Base-by-base conservation (phyloP, 2,329 filamentous ascomycete species). In the Clarireedia paspali region DNA sequence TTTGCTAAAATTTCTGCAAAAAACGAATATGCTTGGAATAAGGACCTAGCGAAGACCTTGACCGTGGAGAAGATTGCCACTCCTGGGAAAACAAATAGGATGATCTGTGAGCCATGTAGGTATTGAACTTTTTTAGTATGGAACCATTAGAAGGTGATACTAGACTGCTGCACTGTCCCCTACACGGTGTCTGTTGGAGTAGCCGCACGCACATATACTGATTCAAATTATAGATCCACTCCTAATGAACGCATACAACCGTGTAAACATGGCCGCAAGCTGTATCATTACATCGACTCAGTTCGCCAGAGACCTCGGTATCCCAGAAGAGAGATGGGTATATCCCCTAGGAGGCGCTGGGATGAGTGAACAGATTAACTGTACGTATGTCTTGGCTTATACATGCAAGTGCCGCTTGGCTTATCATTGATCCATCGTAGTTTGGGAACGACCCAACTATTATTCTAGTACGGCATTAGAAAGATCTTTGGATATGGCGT, bases 171-270 rank as follows among this genome's bases (percentile, higher is more conserved):
- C 1, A 20, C 20, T 20, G 20, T 20, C 20, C 20, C 20, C 20
- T 20, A 20, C 20, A 3, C 30, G 30, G 10, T 14, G 10, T 34
- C 30, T 20, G 20, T 20, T 20, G 20, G 30, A 34, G 10, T 34
- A 12, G 30, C 10, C 30, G 30, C 0, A 34, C 30, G 30, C 1
- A 34, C 30, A 12, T 34, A 12, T 34, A 34, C 30, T 34, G 10
- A 34, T 34, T 9, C 10, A 34, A 34, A 1, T 2, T 14, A 1
- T 48, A 87, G 83, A 87, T 68, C 82, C 83, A 0, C 70, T 88
- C 0, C 68, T 87, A 9, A 87, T 87, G 84, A 88, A 88, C 63
- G 84, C 84, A 0, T 87, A 87, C 70, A 88, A 87, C 61, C 84
- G 76, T 2, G 77, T 88, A 38, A 87, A 88, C 58, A 70, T 87